A percentile compares a stretch with the other conserved stretches of the same genome.
Evolutionary conservation across 352 stramenopile genomes (phyloP).

Genomic region (Pythium periplocum): DNA sequence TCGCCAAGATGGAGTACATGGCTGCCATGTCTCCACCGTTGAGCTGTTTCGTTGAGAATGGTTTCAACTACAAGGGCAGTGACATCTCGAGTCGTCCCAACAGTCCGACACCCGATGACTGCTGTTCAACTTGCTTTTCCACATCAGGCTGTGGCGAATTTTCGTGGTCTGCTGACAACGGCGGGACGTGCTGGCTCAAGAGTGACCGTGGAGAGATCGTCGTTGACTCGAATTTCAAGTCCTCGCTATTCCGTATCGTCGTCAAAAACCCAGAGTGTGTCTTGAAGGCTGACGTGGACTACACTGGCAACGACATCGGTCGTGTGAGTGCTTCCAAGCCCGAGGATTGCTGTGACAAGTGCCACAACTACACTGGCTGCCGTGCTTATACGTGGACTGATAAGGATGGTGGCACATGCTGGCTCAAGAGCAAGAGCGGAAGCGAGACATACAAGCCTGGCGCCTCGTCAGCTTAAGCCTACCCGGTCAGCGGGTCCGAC

Average conservation of each 20-base stretch:
- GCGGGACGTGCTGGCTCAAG: conserved; percentile 22
- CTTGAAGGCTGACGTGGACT: conserved; percentile 8
- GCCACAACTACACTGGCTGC: conserved; percentile 11
- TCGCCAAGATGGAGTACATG: too few relatives aligned
- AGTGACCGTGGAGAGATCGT: conserved; percentile 13
- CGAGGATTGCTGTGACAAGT: conserved; percentile 15
- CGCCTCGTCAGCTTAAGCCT: background rate
- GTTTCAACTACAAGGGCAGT: conserved; percentile 35
- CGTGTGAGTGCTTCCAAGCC: conserved; percentile 4
- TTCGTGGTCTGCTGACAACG: conserved; percentile 6
- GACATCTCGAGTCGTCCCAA: conserved; percentile 26
- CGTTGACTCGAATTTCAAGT: too few relatives aligned
- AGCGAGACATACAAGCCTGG: background rate
- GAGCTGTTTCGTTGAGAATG: conserved; percentile 20
- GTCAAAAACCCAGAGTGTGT: too few relatives aligned
- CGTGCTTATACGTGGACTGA: conserved; percentile 16
- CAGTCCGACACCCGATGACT: too few relatives aligned
- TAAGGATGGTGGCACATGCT: conserved; percentile 30
- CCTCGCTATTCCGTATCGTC: too few relatives aligned
- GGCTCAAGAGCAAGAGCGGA: conserved; percentile 15
- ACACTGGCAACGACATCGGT: conserved; percentile 21
- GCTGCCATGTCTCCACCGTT: too few relatives aligned
- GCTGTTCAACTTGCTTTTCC: background rate
- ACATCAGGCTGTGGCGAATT: background rate
- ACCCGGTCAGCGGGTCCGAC: background rate